Base-by-base conservation (phyloP, 352 stramenopile species). In the Pythium pyrilobum region DNA sequence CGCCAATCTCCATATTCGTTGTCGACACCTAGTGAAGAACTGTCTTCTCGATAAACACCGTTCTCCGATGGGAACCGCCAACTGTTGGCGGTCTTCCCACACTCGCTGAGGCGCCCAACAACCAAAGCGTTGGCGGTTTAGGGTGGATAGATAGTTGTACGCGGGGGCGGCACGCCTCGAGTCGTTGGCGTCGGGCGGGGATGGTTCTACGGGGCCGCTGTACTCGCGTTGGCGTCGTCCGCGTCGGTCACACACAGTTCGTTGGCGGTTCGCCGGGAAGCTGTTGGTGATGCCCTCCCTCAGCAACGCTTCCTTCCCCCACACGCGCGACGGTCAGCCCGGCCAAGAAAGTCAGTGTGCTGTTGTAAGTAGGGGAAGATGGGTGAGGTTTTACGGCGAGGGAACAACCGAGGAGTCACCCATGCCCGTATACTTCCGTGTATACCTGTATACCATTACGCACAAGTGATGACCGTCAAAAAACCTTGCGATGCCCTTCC, bases 1-100 rank as follows among this genome's bases (percentile, higher is more conserved):
- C 65, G 18, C 83, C 77, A 46, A 84, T 68, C 45, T 93, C 80
- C 82, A 93, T 93, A n/a, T n/a, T n/a, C n/a, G n/a, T n/a, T n/a
- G n/a, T n/a, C n/a, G n/a, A n/a, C n/a, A n/a, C n/a, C n/a, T n/a
- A n/a, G n/a, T n/a, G n/a, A n/a, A n/a, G n/a, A n/a, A n/a, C n/a
- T n/a, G n/a, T n/a, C n/a, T n/a, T n/a, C n/a, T n/a, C n/a, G n/a
- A n/a, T n/a, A n/a, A n/a, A n/a, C n/a, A n/a, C n/a, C n/a, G n/a
- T n/a, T n/a, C n/a, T n/a, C n/a, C n/a, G n/a, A n/a, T n/a, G n/a
- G n/a, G n/a, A n/a, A n/a, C n/a, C n/a, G n/a, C n/a, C n/a, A n/a
- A n/a, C n/a, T n/a, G n/a, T n/a, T n/a, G n/a, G n/a, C n/a, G n/a
- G n/a, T n/a, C n/a, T n/a, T n/a, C n/a, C n/a, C n/a, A n/a, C n/a